Evolutionary conservation across 768 basidiomycete species (phyloP).

Genomic region (Mycena rosella): DNA sequence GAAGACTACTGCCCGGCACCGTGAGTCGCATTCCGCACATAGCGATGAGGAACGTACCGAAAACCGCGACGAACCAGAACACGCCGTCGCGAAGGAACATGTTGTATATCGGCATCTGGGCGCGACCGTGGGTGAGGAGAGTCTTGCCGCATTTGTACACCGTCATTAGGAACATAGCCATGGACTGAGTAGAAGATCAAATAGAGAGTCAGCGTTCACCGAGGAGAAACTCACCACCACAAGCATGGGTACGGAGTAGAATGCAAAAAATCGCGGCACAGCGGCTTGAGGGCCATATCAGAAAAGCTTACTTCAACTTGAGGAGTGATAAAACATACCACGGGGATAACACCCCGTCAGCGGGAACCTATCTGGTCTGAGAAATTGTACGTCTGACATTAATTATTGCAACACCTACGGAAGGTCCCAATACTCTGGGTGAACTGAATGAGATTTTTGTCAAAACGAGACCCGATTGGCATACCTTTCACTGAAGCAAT

Average conservation of each 20-base stretch:
- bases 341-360: slow-evolving; percentile 27
- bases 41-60: slow-evolving; percentile 7
- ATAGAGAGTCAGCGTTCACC: too few relatives aligned
- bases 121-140: slow-evolving; percentile 26
- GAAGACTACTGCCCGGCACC: slow-evolving; percentile 15
- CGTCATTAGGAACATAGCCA: slow-evolving; percentile 31
- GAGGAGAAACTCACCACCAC: too few relatives aligned
- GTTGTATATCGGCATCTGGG: slow-evolving; percentile 29
- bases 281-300: neutral
- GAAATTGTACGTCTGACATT: neutral
- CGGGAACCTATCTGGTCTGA: slow-evolving; percentile 7
- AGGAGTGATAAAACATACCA: slow-evolving; percentile 11
- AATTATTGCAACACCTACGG: too few relatives aligned
- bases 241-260: too few relatives aligned
- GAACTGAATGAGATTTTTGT: neutral
- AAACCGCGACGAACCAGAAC: slow-evolving; percentile 35
- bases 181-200: slow-evolving; percentile 31
- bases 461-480: neutral
- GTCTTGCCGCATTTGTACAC: slow-evolving; percentile 33
- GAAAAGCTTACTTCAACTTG: too few relatives aligned
- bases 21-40: too few relatives aligned
- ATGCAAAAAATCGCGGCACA: slow-evolving; percentile 35
- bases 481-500: slow-evolving; percentile 19
- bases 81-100: slow-evolving; percentile 32
- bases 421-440: slow-evolving; percentile 26